Evolutionary conservation across 805 yeast species (phyloP).

Genomic region (Torulaspora quercuum): DNA sequence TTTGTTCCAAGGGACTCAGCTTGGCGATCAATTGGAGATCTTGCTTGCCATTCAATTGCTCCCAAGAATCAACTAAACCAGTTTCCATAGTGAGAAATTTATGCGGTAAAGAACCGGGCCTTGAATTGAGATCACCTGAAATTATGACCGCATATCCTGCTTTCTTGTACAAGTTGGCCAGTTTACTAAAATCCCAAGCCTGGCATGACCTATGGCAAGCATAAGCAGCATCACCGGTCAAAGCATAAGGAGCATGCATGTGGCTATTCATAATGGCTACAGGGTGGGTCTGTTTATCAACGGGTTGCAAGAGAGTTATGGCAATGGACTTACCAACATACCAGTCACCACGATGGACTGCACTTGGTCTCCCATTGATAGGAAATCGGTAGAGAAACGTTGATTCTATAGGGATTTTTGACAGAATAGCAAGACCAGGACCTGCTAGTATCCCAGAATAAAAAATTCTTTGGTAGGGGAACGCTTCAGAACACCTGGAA

Average conservation of each 20-base stretch:
- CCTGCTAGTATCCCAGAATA: constrained; percentile 85
- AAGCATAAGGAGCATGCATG: constrained; percentile 94
- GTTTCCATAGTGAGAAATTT: constrained; percentile 67
- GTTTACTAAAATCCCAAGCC: constrained; percentile 88
- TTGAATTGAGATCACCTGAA: constrained; percentile 90
- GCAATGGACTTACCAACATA: constrained; percentile 90
- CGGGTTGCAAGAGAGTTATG: constrained; percentile 60
- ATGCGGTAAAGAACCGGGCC: constrained; percentile 83
- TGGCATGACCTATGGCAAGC: constrained; percentile 88
- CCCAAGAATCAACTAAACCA: constrained; percentile 80
- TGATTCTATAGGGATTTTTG: constrained; percentile 76
- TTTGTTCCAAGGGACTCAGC: constrained; percentile 58
- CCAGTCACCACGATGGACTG: constrained; percentile 95
- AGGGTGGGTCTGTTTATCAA: constrained; percentile 45
- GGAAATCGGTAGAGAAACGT: constrained; percentile 83
- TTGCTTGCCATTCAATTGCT: constrained; percentile 52
- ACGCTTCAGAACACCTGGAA: constrained; percentile 41
- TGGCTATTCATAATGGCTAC: constrained; percentile 86
- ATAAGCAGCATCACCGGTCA: constrained; percentile 82
- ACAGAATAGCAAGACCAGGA: constrained; percentile 84
- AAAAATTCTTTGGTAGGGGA: constrained; percentile 67
- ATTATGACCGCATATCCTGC: constrained; percentile 84
- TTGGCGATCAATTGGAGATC: constrained; percentile 42
- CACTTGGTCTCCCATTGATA: constrained; percentile 90
- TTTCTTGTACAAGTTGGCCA: constrained; percentile 55